Percentiles rank a stretch among this genome's conserved stretches.
Evolutionary conservation across 2,329 filamentous ascomycete genomes (phyloP).

Genomic region (Epichloe sylvatica): DNA sequence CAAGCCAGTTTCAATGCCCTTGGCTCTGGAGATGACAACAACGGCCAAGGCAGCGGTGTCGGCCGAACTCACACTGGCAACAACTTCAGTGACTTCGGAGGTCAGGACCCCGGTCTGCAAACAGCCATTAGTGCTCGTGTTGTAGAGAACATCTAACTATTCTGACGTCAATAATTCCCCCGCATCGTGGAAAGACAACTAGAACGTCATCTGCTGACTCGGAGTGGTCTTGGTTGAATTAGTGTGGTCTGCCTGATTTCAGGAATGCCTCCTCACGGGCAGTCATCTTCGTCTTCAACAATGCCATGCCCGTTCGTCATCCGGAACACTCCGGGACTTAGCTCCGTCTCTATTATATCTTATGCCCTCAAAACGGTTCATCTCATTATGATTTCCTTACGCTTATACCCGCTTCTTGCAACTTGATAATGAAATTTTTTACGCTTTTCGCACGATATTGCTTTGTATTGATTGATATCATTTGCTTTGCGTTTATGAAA

Average conservation of each 20-base stretch:
- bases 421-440: too few relatives aligned
- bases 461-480: too few relatives aligned
- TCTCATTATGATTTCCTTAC: neutral
- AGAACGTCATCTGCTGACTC: slow-evolving; percentile 17
- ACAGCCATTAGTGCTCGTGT: slow-evolving; percentile 68
- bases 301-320: neutral
- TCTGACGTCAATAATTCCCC: neutral
- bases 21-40: slow-evolving; percentile 22
- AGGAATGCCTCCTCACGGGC: slow-evolving; percentile 7
- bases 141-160: slow-evolving; percentile 66
- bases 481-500: too few relatives aligned
- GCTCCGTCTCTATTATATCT: neutral
- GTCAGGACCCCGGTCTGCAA: slow-evolving; percentile 51
- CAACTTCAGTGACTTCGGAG: slow-evolving; percentile 36
- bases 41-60: slow-evolving; percentile 33
- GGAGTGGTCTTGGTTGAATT: slow-evolving; percentile 13
- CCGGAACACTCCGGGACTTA: neutral
- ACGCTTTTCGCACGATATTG: too few relatives aligned
- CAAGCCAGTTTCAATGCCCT: slow-evolving; percentile 28
- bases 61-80: slow-evolving; percentile 27
- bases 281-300: slow-evolving; percentile 10
- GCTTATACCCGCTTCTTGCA: neutral
- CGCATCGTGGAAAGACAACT: slow-evolving; percentile 2
- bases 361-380: neutral
- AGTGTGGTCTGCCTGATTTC: slow-evolving; percentile 25